These are phyloP conservation scores for Leccinum longicurvipes DNA, from an alignment of 768 basidiomycete species.

Conservation along the genomic window DNA sequence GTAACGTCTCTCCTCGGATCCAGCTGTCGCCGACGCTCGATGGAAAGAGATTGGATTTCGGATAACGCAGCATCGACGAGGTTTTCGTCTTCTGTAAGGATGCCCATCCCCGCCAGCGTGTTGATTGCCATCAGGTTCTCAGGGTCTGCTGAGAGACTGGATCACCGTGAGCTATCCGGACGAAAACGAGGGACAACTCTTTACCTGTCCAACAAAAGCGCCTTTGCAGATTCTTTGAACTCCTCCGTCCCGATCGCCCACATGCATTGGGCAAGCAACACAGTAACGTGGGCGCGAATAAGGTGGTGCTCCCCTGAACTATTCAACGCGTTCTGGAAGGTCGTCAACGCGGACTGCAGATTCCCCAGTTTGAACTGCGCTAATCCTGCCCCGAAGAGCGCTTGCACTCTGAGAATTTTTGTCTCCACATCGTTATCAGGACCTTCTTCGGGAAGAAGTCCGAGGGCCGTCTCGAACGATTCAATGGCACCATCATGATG, in stretches of 20 bases:
- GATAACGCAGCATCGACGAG: slow-evolving; percentile 84
- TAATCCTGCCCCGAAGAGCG: slow-evolving; percentile 68
- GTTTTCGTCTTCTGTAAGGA: slow-evolving; percentile 71
- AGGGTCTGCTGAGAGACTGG: slow-evolving; percentile 72
- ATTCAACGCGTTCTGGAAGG: slow-evolving; percentile 66
- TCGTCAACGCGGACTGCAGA: slow-evolving; percentile 56
- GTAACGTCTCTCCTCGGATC: slow-evolving; percentile 72
- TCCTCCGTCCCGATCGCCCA: slow-evolving; percentile 82
- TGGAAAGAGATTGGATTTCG: slow-evolving; percentile 68
- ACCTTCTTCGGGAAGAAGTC: slow-evolving; percentile 56
- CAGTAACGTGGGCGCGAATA: slow-evolving; percentile 64
- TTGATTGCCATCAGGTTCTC: slow-evolving; percentile 82
- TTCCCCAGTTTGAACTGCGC: slow-evolving; percentile 65
- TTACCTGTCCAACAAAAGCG: slow-evolving; percentile 79
- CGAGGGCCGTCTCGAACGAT: slow-evolving; percentile 69
- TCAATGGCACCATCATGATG: slow-evolving; percentile 61
- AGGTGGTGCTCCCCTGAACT: slow-evolving; percentile 45
- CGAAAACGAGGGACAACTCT: slow-evolving; percentile 17
- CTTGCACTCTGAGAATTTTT: slow-evolving; percentile 53
- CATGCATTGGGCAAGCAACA: slow-evolving; percentile 80
- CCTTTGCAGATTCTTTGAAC: slow-evolving; percentile 72
- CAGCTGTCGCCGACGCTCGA: slow-evolving; percentile 59
- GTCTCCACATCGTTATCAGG: slow-evolving; percentile 33
- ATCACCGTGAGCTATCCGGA: slow-evolving; percentile 12
- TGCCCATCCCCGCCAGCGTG: slow-evolving; percentile 85